Evolutionary conservation across 768 basidiomycete species (phyloP).

Genomic region (Dacryopinax spathularia): DNA sequence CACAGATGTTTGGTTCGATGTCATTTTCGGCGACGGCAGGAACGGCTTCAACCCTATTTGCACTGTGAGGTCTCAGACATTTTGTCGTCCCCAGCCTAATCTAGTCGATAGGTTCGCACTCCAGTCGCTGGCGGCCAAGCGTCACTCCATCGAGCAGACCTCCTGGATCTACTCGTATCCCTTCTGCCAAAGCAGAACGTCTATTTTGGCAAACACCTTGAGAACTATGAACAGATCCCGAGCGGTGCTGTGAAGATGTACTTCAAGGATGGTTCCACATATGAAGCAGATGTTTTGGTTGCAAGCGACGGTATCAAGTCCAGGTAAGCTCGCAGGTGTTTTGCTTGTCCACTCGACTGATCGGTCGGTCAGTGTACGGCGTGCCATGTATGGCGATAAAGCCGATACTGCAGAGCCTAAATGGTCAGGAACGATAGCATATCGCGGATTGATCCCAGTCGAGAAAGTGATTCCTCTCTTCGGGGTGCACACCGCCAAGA

Average conservation of each 20-base stretch:
- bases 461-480: constrained; percentile 29
- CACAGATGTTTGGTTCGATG: background rate
- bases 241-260: constrained; percentile 20
- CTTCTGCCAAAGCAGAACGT: constrained; percentile 30
- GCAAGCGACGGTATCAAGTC: constrained; percentile 34
- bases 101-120: background rate
- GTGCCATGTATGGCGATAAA: background rate
- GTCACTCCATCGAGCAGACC: constrained; percentile 26
- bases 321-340: background rate
- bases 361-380: background rate
- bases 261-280: constrained; percentile 37
- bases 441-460: constrained; percentile 44
- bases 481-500: background rate
- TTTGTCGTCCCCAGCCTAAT: background rate
- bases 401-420: constrained; percentile 28
- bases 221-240: constrained; percentile 19
- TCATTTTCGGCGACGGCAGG: background rate
- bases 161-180: constrained; percentile 35
- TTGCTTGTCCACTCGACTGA: background rate
- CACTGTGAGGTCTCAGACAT: background rate
- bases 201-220: constrained; percentile 41
- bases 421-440: constrained; percentile 47
- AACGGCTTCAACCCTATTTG: background rate
- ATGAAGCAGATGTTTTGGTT: constrained; percentile 36
- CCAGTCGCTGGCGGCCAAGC: background rate